Evolutionary conservation across 345 rosid species (phyloP), one percentile per base, ranked within the genome.

Genomic region (Isatis tinctoria): DNA sequence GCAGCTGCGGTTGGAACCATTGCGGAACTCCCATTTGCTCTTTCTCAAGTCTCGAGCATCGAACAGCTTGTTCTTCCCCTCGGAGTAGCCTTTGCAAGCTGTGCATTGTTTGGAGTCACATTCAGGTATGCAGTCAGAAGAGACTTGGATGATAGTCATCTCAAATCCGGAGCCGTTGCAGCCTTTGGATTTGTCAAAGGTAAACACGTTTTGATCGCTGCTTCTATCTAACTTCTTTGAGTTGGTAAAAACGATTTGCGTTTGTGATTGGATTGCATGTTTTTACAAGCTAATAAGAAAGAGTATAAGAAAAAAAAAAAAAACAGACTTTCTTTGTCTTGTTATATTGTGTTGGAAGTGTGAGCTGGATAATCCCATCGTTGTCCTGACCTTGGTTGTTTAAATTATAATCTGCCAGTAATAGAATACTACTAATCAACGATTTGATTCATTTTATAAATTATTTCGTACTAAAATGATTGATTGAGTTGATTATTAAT

Each of bases 131-230:
- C 86, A 30, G 82, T 94, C 6, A 80, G 97, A 82, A 77, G 93
- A 76, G 96, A 94, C 77, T 74, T 90, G 80, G 91, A 88, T 69
- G 77, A 91, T 70, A 51, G 79, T 62, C 95, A 88, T 67, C 87
- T 88, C 0, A 94, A 91, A 67, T 74, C 90, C 0, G 97, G 98
- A 61, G 87, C 95, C 3, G 74, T 78, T 48, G 95, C 90, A 1
- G 96, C 98, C 74, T 94, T 94, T 37, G 93, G 87, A 32, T 76
- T 90, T 41, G 88, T 87, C 12, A 90, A 89, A 87, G 96, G 97
- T 91, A 85, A 22, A 24, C 22, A 27, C 18, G 10, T 35, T 51
- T 67, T 56, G 47, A 41, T 63, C 22, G 28, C 65, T 49, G 22
- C 22, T 58, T 58, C 5, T 4, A 22, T 47, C 10, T 33, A 52